A percentile compares a stretch with the other conserved stretches of the same genome.
Evolutionary conservation across 192 early-diverging fungal species (phyloP).

Genomic region (Thamnidium elegans): DNA sequence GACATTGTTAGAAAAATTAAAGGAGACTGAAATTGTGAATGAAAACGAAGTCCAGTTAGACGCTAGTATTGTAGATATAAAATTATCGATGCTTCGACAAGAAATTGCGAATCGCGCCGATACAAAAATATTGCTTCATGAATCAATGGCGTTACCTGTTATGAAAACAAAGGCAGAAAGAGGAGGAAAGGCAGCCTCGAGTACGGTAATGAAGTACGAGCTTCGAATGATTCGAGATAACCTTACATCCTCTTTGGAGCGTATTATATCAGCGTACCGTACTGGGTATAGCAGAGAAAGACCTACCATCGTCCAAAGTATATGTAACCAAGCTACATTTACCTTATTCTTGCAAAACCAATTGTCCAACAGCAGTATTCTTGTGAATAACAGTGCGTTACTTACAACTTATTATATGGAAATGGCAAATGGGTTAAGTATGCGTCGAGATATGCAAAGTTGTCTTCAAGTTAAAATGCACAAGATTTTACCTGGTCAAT

Average conservation of each 20-base stretch:
- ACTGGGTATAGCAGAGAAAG: not conserved
- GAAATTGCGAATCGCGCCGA: too few relatives aligned
- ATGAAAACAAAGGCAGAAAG: constrained; percentile 2
- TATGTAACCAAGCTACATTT: constrained; percentile 15
- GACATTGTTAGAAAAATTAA: not conserved
- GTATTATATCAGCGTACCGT: constrained; percentile 43
- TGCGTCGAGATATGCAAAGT: constrained; percentile 59
- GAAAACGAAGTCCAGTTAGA: constrained; percentile 4
- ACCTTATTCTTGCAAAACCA: constrained; percentile 23
- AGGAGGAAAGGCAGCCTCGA: not conserved
- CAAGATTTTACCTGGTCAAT: not conserved
- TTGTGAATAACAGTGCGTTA: constrained; percentile 25
- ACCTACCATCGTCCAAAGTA: not conserved
- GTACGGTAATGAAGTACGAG: not conserved
- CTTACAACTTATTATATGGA: constrained; percentile 51
- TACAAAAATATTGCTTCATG: too few relatives aligned
- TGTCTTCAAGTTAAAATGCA: constrained; percentile 46
- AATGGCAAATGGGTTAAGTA: constrained; percentile 57
- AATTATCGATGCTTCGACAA: too few relatives aligned
- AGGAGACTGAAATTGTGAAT: not conserved
- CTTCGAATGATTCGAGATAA: constrained; percentile 3
- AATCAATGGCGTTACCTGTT: constrained; percentile 12
- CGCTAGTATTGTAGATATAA: too few relatives aligned
- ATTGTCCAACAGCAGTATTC: not conserved
- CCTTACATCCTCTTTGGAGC: constrained; percentile 24